Evolutionary conservation across 495 filamentous ascomycete species (phyloP).

Genomic region (Neurospora sp.): DNA sequence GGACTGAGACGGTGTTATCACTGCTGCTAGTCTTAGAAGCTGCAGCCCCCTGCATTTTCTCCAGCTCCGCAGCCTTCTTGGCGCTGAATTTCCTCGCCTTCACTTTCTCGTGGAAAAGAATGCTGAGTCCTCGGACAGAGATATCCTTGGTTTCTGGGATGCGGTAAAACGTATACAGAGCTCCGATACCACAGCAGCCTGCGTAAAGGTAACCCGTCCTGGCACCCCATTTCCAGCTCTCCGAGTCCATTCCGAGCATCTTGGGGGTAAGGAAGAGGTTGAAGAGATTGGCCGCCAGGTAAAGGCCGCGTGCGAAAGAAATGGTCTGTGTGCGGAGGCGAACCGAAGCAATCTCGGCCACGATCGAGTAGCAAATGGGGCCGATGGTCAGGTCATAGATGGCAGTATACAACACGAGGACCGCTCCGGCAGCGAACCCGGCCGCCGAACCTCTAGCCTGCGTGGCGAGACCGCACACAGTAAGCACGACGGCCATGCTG

Average conservation of each 20-base stretch:
- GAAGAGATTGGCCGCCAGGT: constrained; percentile 39
- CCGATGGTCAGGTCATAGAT: constrained; percentile 49
- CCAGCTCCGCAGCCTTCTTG: constrained; percentile 5
- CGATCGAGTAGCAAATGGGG: constrained; percentile 49
- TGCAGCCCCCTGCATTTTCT: neutral
- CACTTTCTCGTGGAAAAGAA: constrained; percentile 43
- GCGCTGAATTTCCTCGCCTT: constrained; percentile 35
- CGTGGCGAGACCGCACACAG: constrained; percentile 16
- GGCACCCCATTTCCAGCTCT: constrained; percentile 43
- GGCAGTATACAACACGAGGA: constrained; percentile 41
- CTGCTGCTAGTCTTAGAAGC: neutral
- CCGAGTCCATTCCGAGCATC: constrained; percentile 29
- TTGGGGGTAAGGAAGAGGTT: constrained; percentile 38
- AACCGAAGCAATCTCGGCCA: constrained; percentile 46
- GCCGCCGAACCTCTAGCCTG: constrained; percentile 17
- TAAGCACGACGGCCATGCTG: constrained; percentile 30
- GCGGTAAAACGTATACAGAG: constrained; percentile 29
- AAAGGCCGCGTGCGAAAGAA: constrained; percentile 45
- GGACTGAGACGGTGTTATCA: neutral
- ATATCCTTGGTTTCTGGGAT: constrained; percentile 36
- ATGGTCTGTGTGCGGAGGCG: constrained; percentile 44
- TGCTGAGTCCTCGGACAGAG: constrained; percentile 46
- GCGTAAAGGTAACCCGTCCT: constrained; percentile 49
- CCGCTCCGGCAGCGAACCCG: constrained; percentile 38
- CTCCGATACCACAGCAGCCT: constrained; percentile 35